Evolutionary conservation across 2,329 filamentous ascomycete species (phyloP).

Genomic region (Fusarium clavum): DNA sequence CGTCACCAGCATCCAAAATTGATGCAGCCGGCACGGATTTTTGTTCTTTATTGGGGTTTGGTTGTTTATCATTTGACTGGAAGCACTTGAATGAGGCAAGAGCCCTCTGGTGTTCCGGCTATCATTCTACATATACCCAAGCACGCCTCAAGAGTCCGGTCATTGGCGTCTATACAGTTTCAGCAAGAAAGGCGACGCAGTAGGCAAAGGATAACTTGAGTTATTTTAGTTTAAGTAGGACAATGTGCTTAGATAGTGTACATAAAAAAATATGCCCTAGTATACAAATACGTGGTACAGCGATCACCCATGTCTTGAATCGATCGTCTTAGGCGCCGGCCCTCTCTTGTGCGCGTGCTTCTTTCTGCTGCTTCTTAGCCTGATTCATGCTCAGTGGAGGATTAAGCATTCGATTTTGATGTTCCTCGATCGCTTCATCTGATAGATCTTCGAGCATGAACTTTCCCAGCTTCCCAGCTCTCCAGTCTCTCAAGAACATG

Average conservation of each 20-base stretch:
- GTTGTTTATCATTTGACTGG: conserved; percentile 16
- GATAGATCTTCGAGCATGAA: conserved; percentile 84
- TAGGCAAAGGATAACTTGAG: conserved; percentile 14
- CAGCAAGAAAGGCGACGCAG: conserved; percentile 21
- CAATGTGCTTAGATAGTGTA: conserved; percentile 35
- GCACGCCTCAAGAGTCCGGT: conserved; percentile 13
- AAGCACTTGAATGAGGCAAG: conserved; percentile 11
- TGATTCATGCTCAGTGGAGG: conserved; percentile 72
- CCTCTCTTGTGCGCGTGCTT: conserved; percentile 62
- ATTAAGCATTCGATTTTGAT: conserved; percentile 61
- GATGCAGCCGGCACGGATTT: conserved; percentile 32
- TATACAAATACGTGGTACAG: conserved; percentile 29
- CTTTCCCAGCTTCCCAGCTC: conserved; percentile 77
- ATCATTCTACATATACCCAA: conserved; percentile 38
- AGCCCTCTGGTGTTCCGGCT: conserved; percentile 21
- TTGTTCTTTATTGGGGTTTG: conserved; percentile 26
- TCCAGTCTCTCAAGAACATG: conserved; percentile 86
- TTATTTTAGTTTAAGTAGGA: conserved; percentile 19
- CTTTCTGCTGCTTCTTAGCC: conserved; percentile 74
- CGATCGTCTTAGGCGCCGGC: conserved; percentile 43
- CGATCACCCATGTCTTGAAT: conserved; percentile 7
- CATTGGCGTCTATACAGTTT: conserved; percentile 30
- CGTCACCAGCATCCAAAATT: conserved; percentile 39
- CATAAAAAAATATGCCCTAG: conserved; percentile 23
- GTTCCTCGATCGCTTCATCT: conserved; percentile 64